A percentile compares a stretch with the other conserved stretches of the same genome.
phyloP scores from a whole-genome alignment of 1,284 basidiomycete genomes.

The Acaromyces ingoldii region DNA sequence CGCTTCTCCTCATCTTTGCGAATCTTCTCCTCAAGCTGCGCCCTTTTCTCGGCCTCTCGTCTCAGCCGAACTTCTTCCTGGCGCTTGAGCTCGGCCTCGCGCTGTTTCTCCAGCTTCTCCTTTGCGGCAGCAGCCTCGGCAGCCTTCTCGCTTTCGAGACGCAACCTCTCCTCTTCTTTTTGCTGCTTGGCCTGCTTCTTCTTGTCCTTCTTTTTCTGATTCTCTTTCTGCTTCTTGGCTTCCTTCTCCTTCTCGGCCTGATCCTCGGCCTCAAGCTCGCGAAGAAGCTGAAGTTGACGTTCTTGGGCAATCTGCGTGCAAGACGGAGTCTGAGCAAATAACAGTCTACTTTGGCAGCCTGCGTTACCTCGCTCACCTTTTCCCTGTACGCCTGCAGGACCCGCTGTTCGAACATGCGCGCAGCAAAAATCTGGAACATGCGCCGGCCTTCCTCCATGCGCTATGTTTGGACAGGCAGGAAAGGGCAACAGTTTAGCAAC shows the following conservation, averaged over 20 bases:
- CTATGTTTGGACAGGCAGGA: slow-evolving; percentile 57
- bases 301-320: slow-evolving; percentile 69
- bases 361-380: slow-evolving; percentile 52
- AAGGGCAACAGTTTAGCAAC: slow-evolving; percentile 21
- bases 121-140: slow-evolving; percentile 58
- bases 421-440: slow-evolving; percentile 99
- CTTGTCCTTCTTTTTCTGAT: slow-evolving; percentile 99
- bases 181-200: slow-evolving; percentile 81
- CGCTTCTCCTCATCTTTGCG: slow-evolving; percentile 56
- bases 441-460: slow-evolving; percentile 97
- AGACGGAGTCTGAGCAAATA: background rate
- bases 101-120: slow-evolving; percentile 64
- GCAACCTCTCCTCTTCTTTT: slow-evolving; percentile 78
- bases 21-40: slow-evolving; percentile 67
- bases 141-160: slow-evolving; percentile 62
- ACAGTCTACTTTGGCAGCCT: no score
- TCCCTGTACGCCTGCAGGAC: slow-evolving; percentile 88
- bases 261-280: slow-evolving; percentile 85
- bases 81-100: slow-evolving; percentile 50
- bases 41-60: slow-evolving; percentile 55
- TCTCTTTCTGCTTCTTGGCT: slow-evolving; percentile 89
- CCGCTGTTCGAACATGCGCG: slow-evolving; percentile 97
- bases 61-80: slow-evolving; percentile 68
- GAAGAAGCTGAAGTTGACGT: slow-evolving; percentile 75
- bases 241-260: slow-evolving; percentile 73